Base-by-base conservation (phyloP, 768 basidiomycete genomes). In the Trichaptum fuscoviolaceum region DNA sequence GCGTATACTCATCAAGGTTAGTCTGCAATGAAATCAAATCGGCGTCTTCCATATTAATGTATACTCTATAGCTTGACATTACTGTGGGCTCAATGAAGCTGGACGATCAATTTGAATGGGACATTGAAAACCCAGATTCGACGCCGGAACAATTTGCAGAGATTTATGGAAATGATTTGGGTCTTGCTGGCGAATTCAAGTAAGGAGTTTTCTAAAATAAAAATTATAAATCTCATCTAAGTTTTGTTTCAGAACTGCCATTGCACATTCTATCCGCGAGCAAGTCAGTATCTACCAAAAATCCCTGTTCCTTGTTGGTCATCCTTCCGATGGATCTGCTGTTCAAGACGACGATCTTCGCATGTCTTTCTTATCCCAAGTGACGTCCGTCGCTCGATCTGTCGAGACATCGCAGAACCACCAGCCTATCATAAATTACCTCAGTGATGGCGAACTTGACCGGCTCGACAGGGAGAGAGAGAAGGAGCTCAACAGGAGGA, bases 71-170 rank as follows among this genome's bases (percentile, higher is more conserved):
- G 95, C 85, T 99, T 68, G 96, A 99, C 77, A 94, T 99, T 77
- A 93, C 95, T 65, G 90, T 96, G 65, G 96, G 94, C 25, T 87
- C 90, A 7, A 87, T 95, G 80, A 95, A 96, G 76, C 84, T 99
- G 25, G 92, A 94, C 65, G 97, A 99, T 77, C 92, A 95, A 73
- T 96, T 99, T 73, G 97, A 99, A 75, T 99, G 97, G 97, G 96
- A 99, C 75, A 77, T 98, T 42, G 90, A 90, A 70, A 94, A 91
- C 65, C 77, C 81, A 24, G 82, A 84, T 60, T 90, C 92, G 2
- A 90, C 90, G 0, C 96, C 96, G 0, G 97, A 99, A 77, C 88
- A 90, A 26, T 99, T 99, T 76, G 94, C 97, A 7, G 90, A 91
- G 68, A 83, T 89, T 0, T 96, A 97, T 74, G 81, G 87, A 1